Evolutionary conservation across 2,329 filamentous ascomycete species (phyloP), one percentile per base, ranked within the genome.

Genomic region (Aureobasidium zeae): DNA sequence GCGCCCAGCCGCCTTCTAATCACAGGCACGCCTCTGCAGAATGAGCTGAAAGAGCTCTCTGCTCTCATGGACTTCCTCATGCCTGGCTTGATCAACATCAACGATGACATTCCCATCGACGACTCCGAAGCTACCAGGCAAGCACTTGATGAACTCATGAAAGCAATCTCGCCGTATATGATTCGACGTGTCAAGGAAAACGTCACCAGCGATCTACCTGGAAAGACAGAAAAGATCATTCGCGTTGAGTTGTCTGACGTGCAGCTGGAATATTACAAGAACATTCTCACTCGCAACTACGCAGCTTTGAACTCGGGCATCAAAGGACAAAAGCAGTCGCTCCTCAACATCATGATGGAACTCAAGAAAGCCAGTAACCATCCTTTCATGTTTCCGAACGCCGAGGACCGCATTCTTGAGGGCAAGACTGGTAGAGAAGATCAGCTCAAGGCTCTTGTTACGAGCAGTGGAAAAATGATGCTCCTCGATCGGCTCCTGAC

Each of bases 401-500:
- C 87, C 2, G 91, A 98, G 60, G 85, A 94, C 46, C 85, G 83
- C 53, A 85, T 96, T 10, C 66, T 96, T 38, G 59, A 53, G 25
- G 86, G 85, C 11, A 87, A 82, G 55, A 46, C 46, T 6, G 80
- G 84, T 15, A 83, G 88, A 21, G 89, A 96, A 57, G 91, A 96
- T 59, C 79, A 87, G 50, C 76, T 98, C 54, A 91, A 94, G 60
- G 85, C 85, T 15, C 74, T 98, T 48, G 94, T 98, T 57, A 89
- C 88, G 3, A 94, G 87, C 59, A 98, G 91, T 65, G 93, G 93
- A 54, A 98, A 98, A 68, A 95, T 98, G 91, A 96, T 96, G 87
- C 73, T 98, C 36, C 76, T 98, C 6, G 91, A 98, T 55, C 86
- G 88, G 59, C 78, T 98, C n/a, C 73, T 98, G 9, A 83, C 83